Conservation (phyloP, 2,329 filamentous ascomycete genomes). For the Calcarisporium arbuscula region DNA sequence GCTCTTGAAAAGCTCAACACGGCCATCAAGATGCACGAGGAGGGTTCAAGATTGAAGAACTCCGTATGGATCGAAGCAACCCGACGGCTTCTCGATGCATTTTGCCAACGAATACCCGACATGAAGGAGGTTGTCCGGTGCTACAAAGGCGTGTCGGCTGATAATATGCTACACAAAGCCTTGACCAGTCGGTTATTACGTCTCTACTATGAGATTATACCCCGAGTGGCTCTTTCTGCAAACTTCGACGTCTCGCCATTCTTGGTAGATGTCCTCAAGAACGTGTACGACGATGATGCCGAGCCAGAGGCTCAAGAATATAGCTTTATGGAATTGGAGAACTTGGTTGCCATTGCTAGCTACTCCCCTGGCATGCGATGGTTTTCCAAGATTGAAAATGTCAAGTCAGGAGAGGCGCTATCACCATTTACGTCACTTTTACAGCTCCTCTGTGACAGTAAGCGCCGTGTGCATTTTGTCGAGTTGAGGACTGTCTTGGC, state of each 20-base stretch:
- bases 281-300: conserved; percentile 48
- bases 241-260: conserved; percentile 83
- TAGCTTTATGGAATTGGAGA: conserved; percentile 68
- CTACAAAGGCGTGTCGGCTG: conserved; percentile 62
- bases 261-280: conserved; percentile 61
- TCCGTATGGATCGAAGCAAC: conserved; percentile 63
- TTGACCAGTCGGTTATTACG: conserved; percentile 71
- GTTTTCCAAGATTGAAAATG: conserved; percentile 68
- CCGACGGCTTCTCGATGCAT: conserved; percentile 63
- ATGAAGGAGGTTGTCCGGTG: conserved; percentile 74
- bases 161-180: conserved; percentile 70
- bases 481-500: conserved; percentile 51
- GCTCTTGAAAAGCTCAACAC: conserved; percentile 70
- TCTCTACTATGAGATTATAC: conserved; percentile 79
- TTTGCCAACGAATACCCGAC: conserved; percentile 70
- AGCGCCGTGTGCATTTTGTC: conserved; percentile 23
- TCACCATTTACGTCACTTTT: conserved; percentile 71
- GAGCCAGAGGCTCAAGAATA: conserved; percentile 47
- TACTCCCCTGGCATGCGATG: conserved; percentile 82
- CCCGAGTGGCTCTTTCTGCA: conserved; percentile 71
- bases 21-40: conserved; percentile 56
- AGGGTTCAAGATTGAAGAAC: conserved; percentile 29
- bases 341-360: conserved; percentile 72
- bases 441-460: conserved; percentile 31
- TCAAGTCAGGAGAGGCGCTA: conserved; percentile 33